Percentiles rank a stretch among this genome's conserved stretches.
These are phyloP conservation scores for Aspergillus quadricinctus DNA, from an alignment of 2,329 filamentous ascomycete species.

Conservation along the genomic window DNA sequence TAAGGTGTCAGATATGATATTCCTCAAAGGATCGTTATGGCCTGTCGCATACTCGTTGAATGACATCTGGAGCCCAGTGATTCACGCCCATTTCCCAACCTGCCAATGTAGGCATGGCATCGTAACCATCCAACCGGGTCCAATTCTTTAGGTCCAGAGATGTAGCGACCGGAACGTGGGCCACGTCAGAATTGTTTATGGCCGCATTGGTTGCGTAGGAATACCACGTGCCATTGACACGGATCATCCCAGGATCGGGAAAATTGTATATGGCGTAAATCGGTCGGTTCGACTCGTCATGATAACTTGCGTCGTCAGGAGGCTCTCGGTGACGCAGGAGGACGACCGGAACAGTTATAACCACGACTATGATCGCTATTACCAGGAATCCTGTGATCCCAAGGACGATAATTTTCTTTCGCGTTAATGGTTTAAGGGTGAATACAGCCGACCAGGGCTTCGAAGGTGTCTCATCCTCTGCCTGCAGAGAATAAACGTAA, in stretches of 20 bases:
- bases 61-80: constrained; percentile 60
- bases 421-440: constrained; percentile 3
- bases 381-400: constrained; percentile 7
- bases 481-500: not conserved
- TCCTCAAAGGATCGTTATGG: not conserved
- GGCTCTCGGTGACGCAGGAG: constrained; percentile 2
- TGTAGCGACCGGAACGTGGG: constrained; percentile 51
- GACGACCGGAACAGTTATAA: constrained; percentile 20
- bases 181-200: constrained; percentile 12
- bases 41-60: constrained; percentile 33
- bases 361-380: constrained; percentile 13
- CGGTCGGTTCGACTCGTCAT: constrained; percentile 15
- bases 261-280: constrained; percentile 23
- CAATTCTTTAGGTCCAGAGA: constrained; percentile 46
- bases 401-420: constrained; percentile 8
- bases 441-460: not conserved
- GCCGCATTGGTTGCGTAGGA: constrained; percentile 28
- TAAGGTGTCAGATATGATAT: not conserved
- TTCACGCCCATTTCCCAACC: constrained; percentile 51
- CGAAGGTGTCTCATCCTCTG: not conserved
- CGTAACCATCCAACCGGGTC: constrained; percentile 41
- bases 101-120: constrained; percentile 49
- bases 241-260: constrained; percentile 27
- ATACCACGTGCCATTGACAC: constrained; percentile 32
- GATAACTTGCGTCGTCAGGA: constrained; percentile 15